These are phyloP conservation scores for Ormosia semicastrata DNA, from an alignment of 306 rosid genomes.

Conservation along the genomic window DNA sequence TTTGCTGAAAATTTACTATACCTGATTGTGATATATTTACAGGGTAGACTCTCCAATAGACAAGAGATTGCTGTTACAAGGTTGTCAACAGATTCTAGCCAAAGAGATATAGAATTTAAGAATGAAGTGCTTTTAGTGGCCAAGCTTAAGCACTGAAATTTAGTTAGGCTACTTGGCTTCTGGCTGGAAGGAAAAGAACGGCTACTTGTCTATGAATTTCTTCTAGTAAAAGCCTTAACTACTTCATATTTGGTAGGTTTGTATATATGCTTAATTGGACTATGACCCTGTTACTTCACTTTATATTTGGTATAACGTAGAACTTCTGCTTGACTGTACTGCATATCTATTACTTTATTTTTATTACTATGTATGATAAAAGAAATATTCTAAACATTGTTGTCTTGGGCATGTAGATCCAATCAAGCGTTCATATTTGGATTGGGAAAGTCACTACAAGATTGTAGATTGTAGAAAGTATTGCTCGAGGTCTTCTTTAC, in stretches of 20 bases:
- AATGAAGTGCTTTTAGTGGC: conserved; percentile 17
- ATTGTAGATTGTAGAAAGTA: background rate
- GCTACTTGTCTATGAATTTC: conserved; percentile 16
- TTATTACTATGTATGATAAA: too few species aligned
- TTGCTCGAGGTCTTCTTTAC: conserved; percentile 6
- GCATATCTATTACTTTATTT: too few species aligned
- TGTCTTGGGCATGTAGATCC: conserved; percentile 17
- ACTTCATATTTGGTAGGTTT: conserved; percentile 1
- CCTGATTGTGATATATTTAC: conserved; percentile 9
- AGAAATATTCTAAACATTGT: too few species aligned
- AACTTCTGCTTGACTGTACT: too few species aligned
- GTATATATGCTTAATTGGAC: background rate
- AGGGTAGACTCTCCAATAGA: conserved; percentile 23
- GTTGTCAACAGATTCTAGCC: conserved; percentile 3
- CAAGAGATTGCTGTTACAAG: conserved; percentile 42
- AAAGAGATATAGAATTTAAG: conserved; percentile 34
- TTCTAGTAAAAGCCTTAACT: conserved; percentile 24
- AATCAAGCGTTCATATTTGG: background rate
- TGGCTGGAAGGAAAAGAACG: conserved; percentile 6
- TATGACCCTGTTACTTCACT: background rate
- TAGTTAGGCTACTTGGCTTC: conserved; percentile 26
- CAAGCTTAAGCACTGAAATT: conserved; percentile 18
- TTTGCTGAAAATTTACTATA: background rate
- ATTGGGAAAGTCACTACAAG: conserved; percentile 26
- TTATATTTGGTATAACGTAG: too few species aligned